Base-by-base conservation (phyloP, 1,284 basidiomycete species). In the Puccinia coronata region DNA sequence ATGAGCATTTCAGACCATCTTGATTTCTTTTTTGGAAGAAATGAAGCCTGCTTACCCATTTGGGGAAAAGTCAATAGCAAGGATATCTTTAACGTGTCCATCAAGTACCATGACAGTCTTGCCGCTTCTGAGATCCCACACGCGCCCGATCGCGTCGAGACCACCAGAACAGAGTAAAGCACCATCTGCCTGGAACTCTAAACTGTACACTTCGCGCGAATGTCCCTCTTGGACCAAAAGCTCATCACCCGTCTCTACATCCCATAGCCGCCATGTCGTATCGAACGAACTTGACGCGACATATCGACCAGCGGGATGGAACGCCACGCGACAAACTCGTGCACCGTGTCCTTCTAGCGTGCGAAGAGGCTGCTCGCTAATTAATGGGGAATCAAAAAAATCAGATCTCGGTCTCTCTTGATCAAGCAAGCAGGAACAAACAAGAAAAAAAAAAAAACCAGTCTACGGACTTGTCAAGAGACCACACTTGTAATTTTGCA, bases 191-290 rank as follows among this genome's bases (percentile, higher is more conserved):
- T 99, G 97, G 86, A 98, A 99, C 81, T 96, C 94, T 25, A 99
- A 90, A 1, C 94, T 89, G 86, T 97, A 98, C 0, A 99, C 96
- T 86, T 97, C 96, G 86, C 96, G 96, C 23, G 95, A 96, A 85
- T 99, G 97, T 0, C 97, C 97, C 86, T 99, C 96, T 87, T 99
- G 97, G 1, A 95, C 87, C 28, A 97, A 88, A 2, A 99, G 87
- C 84, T 98, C 95, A 84, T 91, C 90, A 1, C 91, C 88, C 0
- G 91, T 93, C 65, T 89, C 88, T 1, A 95, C 92, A 86, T 99
- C 96, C 97, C 97, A 99, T 69, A 99, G 87, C 55, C 97, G 89
- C 96, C 97, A 99, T n/a, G 96, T 95, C 4, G 94, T 97, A 86
- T 99, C 97, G 84, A 96, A 99, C 82, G 94, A 94, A 0, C 96